Evolutionary conservation across 805 yeast species (phyloP), one percentile per base, ranked within the genome.

Genomic region (Candida khao-thaluensis): DNA sequence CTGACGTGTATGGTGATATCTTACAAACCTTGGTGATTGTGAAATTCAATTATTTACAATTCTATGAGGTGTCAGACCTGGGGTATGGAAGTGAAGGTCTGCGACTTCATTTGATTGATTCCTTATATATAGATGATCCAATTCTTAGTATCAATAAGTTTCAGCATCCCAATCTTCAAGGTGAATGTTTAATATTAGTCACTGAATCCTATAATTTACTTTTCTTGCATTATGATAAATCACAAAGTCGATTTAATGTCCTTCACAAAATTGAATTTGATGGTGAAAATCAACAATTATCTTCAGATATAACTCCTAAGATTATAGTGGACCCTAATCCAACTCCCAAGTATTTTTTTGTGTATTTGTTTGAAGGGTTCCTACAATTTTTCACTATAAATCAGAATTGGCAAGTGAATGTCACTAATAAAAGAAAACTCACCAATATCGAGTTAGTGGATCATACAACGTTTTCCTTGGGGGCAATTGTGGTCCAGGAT

Each of bases 201-300:
- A 47, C 50, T 1, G 52, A 49, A 18, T 18, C 45, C 7, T 41
- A 41, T 24, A 22, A 33, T 10, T 30, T 52, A 25, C 25, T 36
- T 4, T 20, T 47, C 5, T 18, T 52, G 7, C 43, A 42, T n/a
- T 45, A 38, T 37, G 41, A 47, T 34, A 32, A 24, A 7, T 17
- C 16, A 8, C 25, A 20, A 16, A 18, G 29, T 15, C 20, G 35
- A 14, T 49, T 52, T 37, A 23, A 21, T 12, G 35, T 44, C 5
- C 11, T 47, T 21, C 16, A 39, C 9, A 42, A 34, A 9, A 31
- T 47, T 2, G 31, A 29, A 8, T 42, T 58, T 34, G 49, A 48
- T 26, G 49, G 52, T 2, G 37, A 30, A 18, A 56, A 59, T 15
- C 61, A 57, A 26, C 63, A 52, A 35, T 39, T 41, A 22, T 49